A percentile compares a stretch with the other conserved stretches of the same genome.
Conservation (phyloP, 2,329 filamentous ascomycete species). For the Keithomyces neogunnii region DNA sequence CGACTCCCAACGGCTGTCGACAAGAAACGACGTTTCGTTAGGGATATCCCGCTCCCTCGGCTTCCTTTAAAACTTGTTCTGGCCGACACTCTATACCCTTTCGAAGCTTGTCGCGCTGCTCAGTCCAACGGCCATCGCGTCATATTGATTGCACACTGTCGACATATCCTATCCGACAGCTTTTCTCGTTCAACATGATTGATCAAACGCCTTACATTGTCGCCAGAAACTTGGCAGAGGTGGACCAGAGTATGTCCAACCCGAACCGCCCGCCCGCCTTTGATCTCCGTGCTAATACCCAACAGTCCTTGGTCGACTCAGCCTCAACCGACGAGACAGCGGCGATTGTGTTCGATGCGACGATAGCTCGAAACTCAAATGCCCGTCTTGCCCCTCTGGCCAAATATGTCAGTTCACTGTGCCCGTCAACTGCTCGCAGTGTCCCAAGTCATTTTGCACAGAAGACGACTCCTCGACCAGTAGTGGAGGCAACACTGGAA, state of each 20-base stretch:
- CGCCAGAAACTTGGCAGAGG: slow-evolving; percentile 21
- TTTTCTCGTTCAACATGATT: slow-evolving; percentile 4
- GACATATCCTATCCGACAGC: neutral
- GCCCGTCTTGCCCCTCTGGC: slow-evolving; percentile 34
- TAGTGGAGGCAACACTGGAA: slow-evolving; percentile 25
- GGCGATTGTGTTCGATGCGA: slow-evolving; percentile 39
- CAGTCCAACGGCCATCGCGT: neutral
- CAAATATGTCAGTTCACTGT: slow-evolving; percentile 38
- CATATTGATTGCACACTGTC: slow-evolving; percentile 10
- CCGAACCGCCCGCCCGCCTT: neutral
- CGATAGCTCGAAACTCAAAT: slow-evolving; percentile 29
- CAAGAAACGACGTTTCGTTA: neutral
- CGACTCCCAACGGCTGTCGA: neutral
- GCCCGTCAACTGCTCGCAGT: slow-evolving; percentile 37
- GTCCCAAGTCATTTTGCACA: slow-evolving; percentile 39
- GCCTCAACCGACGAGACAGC: slow-evolving; percentile 28
- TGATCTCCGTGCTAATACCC: neutral
- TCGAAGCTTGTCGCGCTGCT: no score
- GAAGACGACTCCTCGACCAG: slow-evolving; percentile 16
- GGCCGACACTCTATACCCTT: no score
- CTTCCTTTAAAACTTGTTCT: neutral
- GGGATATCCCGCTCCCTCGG: neutral
- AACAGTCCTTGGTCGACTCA: slow-evolving; percentile 15
- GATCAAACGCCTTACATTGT: slow-evolving; percentile 8
- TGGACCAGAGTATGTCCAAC: slow-evolving; percentile 19